Evolutionary conservation across 2,329 filamentous ascomycete genomes (phyloP).

Genomic region (Fusarium sp.): DNA sequence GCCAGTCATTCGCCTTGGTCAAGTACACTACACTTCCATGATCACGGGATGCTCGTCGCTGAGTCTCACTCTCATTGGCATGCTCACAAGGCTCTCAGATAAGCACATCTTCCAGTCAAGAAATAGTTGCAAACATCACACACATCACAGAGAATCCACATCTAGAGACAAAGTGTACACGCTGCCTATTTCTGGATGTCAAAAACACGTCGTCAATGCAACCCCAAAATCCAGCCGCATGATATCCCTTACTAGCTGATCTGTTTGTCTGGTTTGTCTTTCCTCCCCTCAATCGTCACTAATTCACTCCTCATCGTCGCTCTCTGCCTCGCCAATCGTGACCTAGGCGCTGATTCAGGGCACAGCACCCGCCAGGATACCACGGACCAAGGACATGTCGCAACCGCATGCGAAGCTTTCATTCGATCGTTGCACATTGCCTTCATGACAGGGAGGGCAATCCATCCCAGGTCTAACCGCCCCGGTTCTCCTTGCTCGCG

Average conservation of each 20-base stretch:
- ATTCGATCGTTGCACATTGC: conserved; percentile 44
- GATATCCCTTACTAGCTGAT: conserved; percentile 53
- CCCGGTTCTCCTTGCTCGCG: conserved; percentile 27
- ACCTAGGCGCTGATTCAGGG: conserved; percentile 34
- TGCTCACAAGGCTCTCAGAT: not conserved
- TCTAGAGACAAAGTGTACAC: conserved; percentile 48
- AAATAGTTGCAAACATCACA: not conserved
- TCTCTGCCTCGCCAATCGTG: conserved; percentile 40
- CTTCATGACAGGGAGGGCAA: conserved; percentile 44
- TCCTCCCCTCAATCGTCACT: conserved; percentile 43
- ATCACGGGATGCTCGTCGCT: not conserved
- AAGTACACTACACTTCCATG: not conserved
- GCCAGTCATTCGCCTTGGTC: not conserved
- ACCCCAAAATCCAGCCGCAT: conserved; percentile 54
- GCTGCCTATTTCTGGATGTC: conserved; percentile 47
- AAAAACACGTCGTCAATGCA: conserved; percentile 51
- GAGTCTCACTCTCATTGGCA: not conserved
- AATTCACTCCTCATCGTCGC: conserved; percentile 41
- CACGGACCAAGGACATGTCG: conserved; percentile 36
- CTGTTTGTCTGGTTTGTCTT: conserved; percentile 52
- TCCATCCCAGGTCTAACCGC: conserved; percentile 45
- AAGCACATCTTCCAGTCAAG: not conserved
- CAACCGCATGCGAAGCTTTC: conserved; percentile 42
- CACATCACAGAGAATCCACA: not conserved
- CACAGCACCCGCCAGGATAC: conserved; percentile 31